A percentile compares a stretch with the other conserved stretches of the same genome.
Evolutionary conservation across 495 filamentous ascomycete species (phyloP).

Genomic region (Tuber magnatum): DNA sequence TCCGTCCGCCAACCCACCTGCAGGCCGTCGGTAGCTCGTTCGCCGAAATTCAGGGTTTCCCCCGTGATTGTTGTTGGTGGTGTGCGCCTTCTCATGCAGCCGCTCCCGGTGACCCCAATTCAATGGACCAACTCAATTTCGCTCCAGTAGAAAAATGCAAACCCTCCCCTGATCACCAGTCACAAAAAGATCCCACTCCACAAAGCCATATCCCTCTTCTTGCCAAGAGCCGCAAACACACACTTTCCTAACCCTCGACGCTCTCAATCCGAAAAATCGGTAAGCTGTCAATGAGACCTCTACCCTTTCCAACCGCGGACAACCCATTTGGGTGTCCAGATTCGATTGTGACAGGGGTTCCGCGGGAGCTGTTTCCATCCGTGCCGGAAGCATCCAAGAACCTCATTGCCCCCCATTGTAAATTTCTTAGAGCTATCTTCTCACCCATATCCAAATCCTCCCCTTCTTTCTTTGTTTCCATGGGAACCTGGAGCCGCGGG

Average conservation of each 20-base stretch:
- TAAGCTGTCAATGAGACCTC: constrained; percentile 17
- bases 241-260: constrained; percentile 18
- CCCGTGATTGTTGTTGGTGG: neutral
- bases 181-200: neutral
- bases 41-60: neutral
- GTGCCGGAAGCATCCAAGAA: constrained; percentile 20
- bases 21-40: neutral
- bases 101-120: neutral
- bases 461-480: neutral
- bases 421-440: constrained; percentile 15
- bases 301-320: constrained; percentile 1
- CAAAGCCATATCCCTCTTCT: neutral
- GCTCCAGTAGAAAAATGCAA: neutral
- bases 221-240: constrained; percentile 7
- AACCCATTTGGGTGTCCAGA: constrained; percentile 10
- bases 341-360: neutral
- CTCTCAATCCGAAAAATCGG: constrained; percentile 23
- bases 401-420: constrained; percentile 12
- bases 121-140: constrained; percentile 2
- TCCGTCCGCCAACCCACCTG: neutral
- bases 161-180: neutral
- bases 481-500: constrained; percentile 10
- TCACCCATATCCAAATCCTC: constrained; percentile 9
- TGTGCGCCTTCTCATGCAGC: neutral
- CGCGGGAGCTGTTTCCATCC: constrained; percentile 4